Evolutionary conservation across 2,329 filamentous ascomycete genomes (phyloP).

Genomic region (Colletotrichum falcatum): DNA sequence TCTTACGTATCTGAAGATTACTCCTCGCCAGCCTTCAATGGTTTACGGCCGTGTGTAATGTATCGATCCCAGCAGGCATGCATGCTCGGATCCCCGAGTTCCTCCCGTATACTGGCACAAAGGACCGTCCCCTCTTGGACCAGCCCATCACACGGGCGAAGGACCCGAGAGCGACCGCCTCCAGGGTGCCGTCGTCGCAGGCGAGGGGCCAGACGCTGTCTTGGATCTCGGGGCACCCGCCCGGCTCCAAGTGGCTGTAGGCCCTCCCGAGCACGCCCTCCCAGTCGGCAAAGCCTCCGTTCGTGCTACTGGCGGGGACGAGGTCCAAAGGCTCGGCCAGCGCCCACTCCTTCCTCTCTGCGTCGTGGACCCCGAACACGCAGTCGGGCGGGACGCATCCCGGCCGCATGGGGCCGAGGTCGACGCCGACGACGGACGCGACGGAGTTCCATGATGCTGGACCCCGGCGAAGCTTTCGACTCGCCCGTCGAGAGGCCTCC

Average conservation of each 20-base stretch:
- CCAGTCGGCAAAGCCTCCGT: constrained; percentile 46
- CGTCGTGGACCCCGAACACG: constrained; percentile 49
- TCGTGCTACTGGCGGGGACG: constrained; percentile 51
- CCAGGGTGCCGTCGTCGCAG: constrained; percentile 50
- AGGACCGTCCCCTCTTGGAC: constrained; percentile 46
- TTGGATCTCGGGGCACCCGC: constrained; percentile 36
- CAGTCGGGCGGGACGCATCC: constrained; percentile 48
- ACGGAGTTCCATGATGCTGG: constrained; percentile 33
- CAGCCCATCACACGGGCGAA: constrained; percentile 47
- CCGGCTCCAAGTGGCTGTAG: constrained; percentile 25
- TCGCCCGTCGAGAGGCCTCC: neutral
- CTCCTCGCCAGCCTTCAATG: neutral
- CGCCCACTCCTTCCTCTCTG: constrained; percentile 46
- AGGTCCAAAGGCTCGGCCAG: constrained; percentile 48
- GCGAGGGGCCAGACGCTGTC: constrained; percentile 44
- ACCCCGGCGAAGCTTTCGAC: constrained; percentile 26
- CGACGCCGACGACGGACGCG: constrained; percentile 46
- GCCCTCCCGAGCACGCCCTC: constrained; percentile 41
- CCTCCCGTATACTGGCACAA: constrained; percentile 42
- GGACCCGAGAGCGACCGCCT: constrained; percentile 47
- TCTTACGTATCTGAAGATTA: neutral
- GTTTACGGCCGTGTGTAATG: constrained; percentile 23
- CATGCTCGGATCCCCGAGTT: constrained; percentile 43
- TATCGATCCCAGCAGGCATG: constrained; percentile 51
- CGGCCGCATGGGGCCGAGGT: constrained; percentile 52